phyloP scores from a whole-genome alignment of 345 rosid species.

The Syzygium aqueum region DNA sequence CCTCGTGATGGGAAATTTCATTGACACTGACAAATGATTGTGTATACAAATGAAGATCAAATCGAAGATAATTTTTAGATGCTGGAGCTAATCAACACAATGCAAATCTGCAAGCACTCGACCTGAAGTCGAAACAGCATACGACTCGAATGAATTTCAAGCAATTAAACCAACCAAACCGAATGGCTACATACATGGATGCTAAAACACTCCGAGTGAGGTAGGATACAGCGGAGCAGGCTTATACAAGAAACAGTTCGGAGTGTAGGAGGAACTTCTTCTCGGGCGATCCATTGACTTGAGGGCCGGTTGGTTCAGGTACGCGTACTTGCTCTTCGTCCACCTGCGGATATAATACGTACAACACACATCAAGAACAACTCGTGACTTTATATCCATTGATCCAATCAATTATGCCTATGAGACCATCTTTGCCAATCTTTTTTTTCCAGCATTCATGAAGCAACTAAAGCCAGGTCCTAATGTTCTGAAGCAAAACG shows the following conservation, averaged over 20 bases:
- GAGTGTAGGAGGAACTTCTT: constrained; percentile 37
- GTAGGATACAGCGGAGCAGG: constrained; percentile 52
- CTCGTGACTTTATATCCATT: neutral
- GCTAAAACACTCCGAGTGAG: constrained; percentile 16
- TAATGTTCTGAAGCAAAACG: neutral
- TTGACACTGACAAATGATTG: neutral
- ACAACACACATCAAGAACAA: neutral
- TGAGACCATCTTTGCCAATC: neutral
- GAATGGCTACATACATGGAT: neutral
- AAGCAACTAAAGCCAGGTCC: neutral
- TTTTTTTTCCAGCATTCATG: neutral
- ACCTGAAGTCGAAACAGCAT: neutral
- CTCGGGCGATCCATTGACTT: constrained; percentile 31
- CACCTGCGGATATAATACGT: constrained; percentile 45
- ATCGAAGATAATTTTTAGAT: neutral
- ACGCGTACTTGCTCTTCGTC: constrained; percentile 92
- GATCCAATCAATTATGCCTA: neutral
- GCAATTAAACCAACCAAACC: neutral
- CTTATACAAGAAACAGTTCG: constrained; percentile 55
- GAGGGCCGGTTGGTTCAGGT: constrained; percentile 78
- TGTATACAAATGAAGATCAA: neutral
- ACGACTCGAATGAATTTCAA: neutral
- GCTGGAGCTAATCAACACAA: neutral
- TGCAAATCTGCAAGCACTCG: neutral
- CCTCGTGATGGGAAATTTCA: neutral